Base-by-base conservation (phyloP, 768 basidiomycete species). In the Clavaria fumosa region DNA sequence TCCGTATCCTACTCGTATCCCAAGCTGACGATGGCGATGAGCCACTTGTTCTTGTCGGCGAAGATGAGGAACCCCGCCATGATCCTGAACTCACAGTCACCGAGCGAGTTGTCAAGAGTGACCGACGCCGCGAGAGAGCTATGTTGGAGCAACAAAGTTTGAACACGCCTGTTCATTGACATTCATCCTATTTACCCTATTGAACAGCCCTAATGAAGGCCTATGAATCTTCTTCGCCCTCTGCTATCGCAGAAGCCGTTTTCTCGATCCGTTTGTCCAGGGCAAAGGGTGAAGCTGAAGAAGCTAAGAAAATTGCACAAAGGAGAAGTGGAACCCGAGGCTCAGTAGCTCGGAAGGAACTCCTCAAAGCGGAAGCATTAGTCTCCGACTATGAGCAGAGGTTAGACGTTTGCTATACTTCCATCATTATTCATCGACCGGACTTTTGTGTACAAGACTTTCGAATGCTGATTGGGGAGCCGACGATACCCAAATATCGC, bases 261-360 rank as follows among this genome's bases (percentile, higher is more conserved):
- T 43, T 53, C 19, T 38, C 50, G 7, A 40, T 55, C 23, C 57
- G 56, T 11, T 49, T 48, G 17, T 46, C 57, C 12, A 52, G 52
- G 17, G 45, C 53, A n/a, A 43, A 46, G 34, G 43, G 46, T 4
- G 43, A 50, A 3, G 52, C 61, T 4, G 58, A 58, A 1, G 55
- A 62, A 31, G 52, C 61, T 21, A 46, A 49, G 38, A 65, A 68
- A 42, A 63, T 69, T 11, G 75, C 76, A 0, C 49, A 54, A 2
- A 57, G 69, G 36, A 57, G 73, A 22, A 68, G 66, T 4, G 75
- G 75, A 1, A 62, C 72, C 6, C 55, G 75, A 19, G 75, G 76
- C 0, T 64, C 66, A 30, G 63, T 67, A 11, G 70, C 75, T 5
- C 62, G 75, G 32, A 66, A 69, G 45, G 64, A 63, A 11, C 57